A percentile compares a stretch with the other conserved stretches of the same genome.
phyloP scores from a whole-genome alignment of 306 rosid species.

The Astragalus membranaceus region DNA sequence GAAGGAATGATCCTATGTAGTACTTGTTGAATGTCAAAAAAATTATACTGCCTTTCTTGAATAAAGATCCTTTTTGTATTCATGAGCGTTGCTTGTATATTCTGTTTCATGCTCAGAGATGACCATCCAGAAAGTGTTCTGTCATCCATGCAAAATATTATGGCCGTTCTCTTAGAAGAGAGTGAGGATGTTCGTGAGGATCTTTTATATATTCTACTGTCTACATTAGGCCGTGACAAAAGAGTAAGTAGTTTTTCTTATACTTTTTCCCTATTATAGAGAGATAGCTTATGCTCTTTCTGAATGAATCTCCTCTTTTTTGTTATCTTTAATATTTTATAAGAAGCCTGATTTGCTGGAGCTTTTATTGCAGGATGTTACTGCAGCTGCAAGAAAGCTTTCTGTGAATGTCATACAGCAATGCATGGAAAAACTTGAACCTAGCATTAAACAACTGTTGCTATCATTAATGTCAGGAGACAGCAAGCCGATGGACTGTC shows the following conservation, averaged over 20 bases:
- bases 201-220: conserved; percentile 56
- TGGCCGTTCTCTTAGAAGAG: conserved; percentile 86
- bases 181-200: conserved; percentile 78
- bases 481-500: conserved; percentile 45
- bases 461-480: conserved; percentile 74
- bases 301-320: background rate
- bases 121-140: conserved; percentile 89
- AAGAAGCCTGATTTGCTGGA: conserved; percentile 18
- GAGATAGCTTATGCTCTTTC: conserved; percentile 15
- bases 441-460: conserved; percentile 63
- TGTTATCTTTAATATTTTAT: conserved; percentile 1
- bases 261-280: background rate
- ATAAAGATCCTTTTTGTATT: conserved; percentile 17
- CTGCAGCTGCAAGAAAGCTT: conserved; percentile 78
- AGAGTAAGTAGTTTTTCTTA: conserved; percentile 44
- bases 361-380: conserved; percentile 62
- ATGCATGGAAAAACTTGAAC: conserved; percentile 75
- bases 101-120: conserved; percentile 55
- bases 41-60: background rate
- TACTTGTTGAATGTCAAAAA: conserved; percentile 2
- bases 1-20: background rate
- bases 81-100: conserved; percentile 14
- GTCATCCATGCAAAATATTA: conserved; percentile 84
- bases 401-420: conserved; percentile 76
- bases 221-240: conserved; percentile 67